A percentile compares a stretch with the other conserved stretches of the same genome.
Evolutionary conservation across 106 monocot species (phyloP).

Genomic region (Gastrodia elata): DNA sequence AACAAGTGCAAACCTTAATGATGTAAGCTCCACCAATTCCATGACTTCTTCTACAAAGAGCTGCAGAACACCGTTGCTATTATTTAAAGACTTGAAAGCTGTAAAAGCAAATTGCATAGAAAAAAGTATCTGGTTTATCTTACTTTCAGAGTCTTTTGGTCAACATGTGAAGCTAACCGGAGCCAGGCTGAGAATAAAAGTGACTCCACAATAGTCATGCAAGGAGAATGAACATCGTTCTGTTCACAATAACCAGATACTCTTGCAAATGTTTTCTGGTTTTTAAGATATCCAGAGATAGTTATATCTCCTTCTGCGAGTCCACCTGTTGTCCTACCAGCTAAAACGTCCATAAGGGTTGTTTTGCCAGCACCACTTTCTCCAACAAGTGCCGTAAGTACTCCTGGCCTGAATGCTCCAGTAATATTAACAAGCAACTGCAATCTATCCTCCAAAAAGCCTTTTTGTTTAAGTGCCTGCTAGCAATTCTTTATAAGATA

Average conservation of each 20-base stretch:
- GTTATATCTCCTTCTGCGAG: slow-evolving; percentile 76
- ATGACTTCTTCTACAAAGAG: slow-evolving; percentile 94
- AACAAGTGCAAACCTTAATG: slow-evolving; percentile 82
- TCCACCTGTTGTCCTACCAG: slow-evolving; percentile 96
- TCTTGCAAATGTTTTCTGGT: slow-evolving; percentile 92
- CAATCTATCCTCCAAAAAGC: slow-evolving; percentile 71
- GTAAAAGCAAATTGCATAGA: background rate
- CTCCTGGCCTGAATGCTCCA: slow-evolving; percentile 93
- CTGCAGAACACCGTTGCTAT: slow-evolving; percentile 19
- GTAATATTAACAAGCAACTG: slow-evolving; percentile 90
- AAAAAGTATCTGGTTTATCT: slow-evolving; percentile 1
- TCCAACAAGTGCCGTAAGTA: slow-evolving; percentile 96
- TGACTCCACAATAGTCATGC: slow-evolving; percentile 84
- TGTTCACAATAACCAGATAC: slow-evolving; percentile 98
- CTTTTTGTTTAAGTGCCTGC: slow-evolving; percentile 90
- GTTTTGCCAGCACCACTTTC: slow-evolving; percentile 99
- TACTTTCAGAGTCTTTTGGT: slow-evolving; percentile 57
- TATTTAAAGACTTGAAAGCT: background rate
- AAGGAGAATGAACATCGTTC: slow-evolving; percentile 97
- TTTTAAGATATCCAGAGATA: slow-evolving; percentile 94
- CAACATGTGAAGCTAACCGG: slow-evolving; percentile 71
- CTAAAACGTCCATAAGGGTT: slow-evolving; percentile 98
- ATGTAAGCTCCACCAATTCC: slow-evolving; percentile 92
- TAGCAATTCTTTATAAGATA: slow-evolving; percentile 39
- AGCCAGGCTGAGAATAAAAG: slow-evolving; percentile 92